These are phyloP conservation scores for Solanum virginianum DNA, from an alignment of 257 asterid species.

Conservation along the genomic window DNA sequence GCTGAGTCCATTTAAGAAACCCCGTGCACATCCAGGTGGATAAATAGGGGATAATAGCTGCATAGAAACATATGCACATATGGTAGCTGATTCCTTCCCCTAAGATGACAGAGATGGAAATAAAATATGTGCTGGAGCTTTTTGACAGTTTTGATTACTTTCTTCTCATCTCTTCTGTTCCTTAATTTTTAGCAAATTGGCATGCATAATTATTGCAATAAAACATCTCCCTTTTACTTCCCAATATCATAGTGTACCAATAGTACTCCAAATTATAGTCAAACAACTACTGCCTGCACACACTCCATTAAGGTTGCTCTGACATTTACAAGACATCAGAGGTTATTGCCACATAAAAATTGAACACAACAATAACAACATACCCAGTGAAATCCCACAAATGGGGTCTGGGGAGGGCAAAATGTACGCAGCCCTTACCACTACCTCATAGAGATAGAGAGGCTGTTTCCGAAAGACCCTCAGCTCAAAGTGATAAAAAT, in stretches of 20 bases:
- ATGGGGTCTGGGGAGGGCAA: too few species aligned
- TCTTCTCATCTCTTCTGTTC: neutral
- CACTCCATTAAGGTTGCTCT: neutral
- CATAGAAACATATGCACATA: neutral
- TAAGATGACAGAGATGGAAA: neutral
- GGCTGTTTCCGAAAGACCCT: too few species aligned
- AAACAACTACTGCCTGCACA: neutral
- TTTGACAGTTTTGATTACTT: neutral
- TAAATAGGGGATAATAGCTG: neutral
- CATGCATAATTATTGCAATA: neutral
- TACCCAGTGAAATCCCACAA: too few species aligned
- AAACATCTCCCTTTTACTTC: neutral
- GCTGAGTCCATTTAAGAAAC: neutral
- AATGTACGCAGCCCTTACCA: too few species aligned
- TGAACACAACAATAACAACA: too few species aligned
- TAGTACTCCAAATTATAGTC: neutral
- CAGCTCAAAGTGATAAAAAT: neutral
- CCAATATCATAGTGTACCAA: neutral
- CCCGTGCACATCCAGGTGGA: neutral
- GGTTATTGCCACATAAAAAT: neutral
- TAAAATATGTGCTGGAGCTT: neutral
- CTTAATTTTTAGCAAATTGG: neutral
- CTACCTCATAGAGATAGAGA: too few species aligned
- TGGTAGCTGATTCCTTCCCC: neutral
- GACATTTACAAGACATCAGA: neutral